Conservation (phyloP, 1,284 basidiomycete species). For the Ceratobasidium sp. region DNA sequence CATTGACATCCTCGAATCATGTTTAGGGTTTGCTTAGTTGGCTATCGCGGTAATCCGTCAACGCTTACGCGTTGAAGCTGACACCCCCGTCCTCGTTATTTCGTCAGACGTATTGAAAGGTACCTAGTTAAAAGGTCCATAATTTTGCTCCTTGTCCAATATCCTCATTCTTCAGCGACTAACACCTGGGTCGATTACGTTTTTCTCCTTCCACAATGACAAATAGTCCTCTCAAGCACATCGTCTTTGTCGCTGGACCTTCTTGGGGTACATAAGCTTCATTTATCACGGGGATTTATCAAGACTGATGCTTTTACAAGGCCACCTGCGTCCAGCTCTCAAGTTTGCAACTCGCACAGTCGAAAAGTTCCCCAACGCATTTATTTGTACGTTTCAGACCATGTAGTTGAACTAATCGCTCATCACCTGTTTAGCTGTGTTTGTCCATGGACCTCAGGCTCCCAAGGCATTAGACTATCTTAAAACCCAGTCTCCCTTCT, state of each 20-base stretch:
- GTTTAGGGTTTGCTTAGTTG: too few relatives aligned
- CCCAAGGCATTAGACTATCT: constrained; percentile 2
- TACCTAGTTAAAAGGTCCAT: too few relatives aligned
- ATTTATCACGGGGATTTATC: not conserved
- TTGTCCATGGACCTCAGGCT: constrained; percentile 1
- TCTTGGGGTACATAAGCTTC: not conserved
- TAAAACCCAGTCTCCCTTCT: not conserved
- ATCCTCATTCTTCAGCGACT: too few relatives aligned
- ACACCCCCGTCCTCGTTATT: too few relatives aligned
- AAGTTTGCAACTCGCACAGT: not conserved
- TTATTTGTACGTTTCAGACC: constrained; percentile 6
- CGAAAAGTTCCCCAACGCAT: constrained; percentile 15
- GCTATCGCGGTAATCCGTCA: too few relatives aligned
- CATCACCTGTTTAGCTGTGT: not conserved
- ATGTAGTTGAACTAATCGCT: not conserved
- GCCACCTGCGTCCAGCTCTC: constrained; percentile 17
- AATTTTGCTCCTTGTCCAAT: too few relatives aligned
- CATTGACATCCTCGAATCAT: too few relatives aligned
- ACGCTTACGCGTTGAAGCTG: too few relatives aligned
- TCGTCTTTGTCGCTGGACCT: constrained; percentile 19
- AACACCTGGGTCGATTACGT: too few relatives aligned
- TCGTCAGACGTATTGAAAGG: too few relatives aligned
- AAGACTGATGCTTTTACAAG: not conserved
- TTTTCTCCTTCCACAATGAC: too few relatives aligned
- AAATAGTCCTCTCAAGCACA: constrained; percentile 2